Evolutionary conservation across 2,329 filamentous ascomycete genomes (phyloP).

Genomic region (Xylariaceae sp.): DNA sequence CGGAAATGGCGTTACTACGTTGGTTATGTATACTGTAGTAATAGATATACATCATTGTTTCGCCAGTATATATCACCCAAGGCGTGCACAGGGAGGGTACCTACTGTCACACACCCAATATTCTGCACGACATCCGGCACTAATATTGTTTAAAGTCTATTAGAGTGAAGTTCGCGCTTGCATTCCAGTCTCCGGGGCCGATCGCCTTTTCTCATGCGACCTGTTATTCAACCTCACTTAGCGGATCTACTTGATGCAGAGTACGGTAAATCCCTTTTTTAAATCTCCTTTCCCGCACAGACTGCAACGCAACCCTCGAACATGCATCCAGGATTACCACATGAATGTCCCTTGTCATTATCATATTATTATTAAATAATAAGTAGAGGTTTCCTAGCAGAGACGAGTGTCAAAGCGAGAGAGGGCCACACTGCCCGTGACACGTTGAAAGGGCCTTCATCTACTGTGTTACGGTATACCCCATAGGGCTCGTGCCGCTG

Average conservation of each 20-base stretch:
- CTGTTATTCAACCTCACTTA: constrained; percentile 8
- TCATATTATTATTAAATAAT: neutral
- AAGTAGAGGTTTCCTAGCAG: neutral
- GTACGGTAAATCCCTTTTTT: no score
- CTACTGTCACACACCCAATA: constrained; percentile 11
- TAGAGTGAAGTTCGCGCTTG: constrained; percentile 6
- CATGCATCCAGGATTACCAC: no score
- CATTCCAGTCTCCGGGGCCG: constrained; percentile 12
- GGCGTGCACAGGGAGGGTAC: constrained; percentile 10
- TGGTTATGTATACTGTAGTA: neutral
- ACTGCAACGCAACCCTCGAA: no score
- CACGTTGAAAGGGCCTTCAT: constrained; percentile 11
- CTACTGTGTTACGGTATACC: neutral
- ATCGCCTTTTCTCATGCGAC: no score
- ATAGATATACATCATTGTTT: no score
- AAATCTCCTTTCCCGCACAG: no score
- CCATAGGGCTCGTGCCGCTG: constrained; percentile 15
- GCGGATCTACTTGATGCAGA: no score
- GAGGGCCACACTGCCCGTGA: constrained; percentile 13
- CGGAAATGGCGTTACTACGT: neutral
- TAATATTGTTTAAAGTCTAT: constrained; percentile 1
- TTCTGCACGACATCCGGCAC: constrained; percentile 26
- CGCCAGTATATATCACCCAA: neutral
- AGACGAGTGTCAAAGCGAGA: constrained; percentile 1
- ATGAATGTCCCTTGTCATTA: neutral